Base-by-base conservation (phyloP, 495 filamentous ascomycete genomes). In the Lindgomyces ingoldianus region DNA sequence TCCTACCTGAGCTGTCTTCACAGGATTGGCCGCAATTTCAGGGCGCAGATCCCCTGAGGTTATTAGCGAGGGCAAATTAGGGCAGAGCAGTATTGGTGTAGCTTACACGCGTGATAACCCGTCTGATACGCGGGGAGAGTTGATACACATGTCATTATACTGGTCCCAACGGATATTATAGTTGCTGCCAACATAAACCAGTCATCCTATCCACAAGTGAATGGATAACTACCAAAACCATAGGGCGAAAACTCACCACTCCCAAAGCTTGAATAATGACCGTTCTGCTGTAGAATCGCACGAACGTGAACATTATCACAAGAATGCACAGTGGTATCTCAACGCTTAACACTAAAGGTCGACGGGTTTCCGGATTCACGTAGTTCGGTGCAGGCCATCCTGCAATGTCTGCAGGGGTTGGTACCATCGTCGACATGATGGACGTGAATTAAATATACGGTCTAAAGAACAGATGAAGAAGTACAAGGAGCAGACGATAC, bases 141-240 rank as follows among this genome's bases (percentile, higher is more conserved):
- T 46, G 57, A 30, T 21, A 60, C 36, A 21, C 45, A 60, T 19
- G 57, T 60, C 57, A 60, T 60, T 10, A 60, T 41, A 25, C 45
- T 51, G 2, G 47, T 52, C 1, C 26, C 22, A 22, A 52, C 57
- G 10, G 57, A 39, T 24, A 41, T 16, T 27, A 63, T 51, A 11
- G 57, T 29, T 19, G 58, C 64, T 18, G 45, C 59, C 10, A 68
- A 22, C 47, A 68, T 68, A 29, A 62, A 49, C 50, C 53, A 68
- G 42, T 68, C 64, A 30, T 63, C 64, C 44, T 55, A 39, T n/a
- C n/a, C n/a, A n/a, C n/a, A n/a, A n/a, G 21, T 14, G n/a, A 19
- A 4, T 8, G 22, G 39, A 44, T 41, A 57, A 39, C 18, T 19
- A 54, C 26, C 14, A 18, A 16, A 14, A 33, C 4, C 4, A 22